Evolutionary conservation across 352 stramenopile genomes (phyloP), one percentile per base, ranked within the genome.

Genomic region (Peronosclerospora sorghi): DNA sequence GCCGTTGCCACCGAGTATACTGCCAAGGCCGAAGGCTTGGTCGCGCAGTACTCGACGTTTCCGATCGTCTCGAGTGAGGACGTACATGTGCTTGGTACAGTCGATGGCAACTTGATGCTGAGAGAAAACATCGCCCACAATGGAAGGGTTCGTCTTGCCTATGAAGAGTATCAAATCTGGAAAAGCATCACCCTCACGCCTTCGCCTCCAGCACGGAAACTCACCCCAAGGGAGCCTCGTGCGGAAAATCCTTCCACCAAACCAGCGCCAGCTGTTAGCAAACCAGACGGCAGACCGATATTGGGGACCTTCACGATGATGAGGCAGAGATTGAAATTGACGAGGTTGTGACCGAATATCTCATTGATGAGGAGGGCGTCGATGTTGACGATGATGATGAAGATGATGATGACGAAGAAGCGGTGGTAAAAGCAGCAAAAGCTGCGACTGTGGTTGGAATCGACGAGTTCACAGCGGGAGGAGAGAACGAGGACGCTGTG

Each of bases 111-210:
- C 44, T 49, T 96, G 27, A 96, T 85, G 13, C 64, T 85, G 8
- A 86, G 89, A n/a, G 86, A 96, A 51, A 96, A 96, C 52, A 93
- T 96, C 41, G 86, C 86, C 28, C 83, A 96, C 58, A 82, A 95
- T 27, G 85, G 83, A 6, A 85, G 85, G 7, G 60, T 96, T 41
- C 76, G 77, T 40, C 59, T 96, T 2, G 69, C 81, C 5, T 85
- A 86, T 35, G 57, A 91, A 42, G 89, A 80, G 6, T 84, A 95
- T 44, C 68, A 87, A 10, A 54, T 72, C 13, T 72, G 52, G 52
- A 68, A 70, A 49, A 60, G 41, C 38, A 55, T 3, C 21, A 26
- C 21, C 21, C 6, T 54, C 15, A 54, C 55, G 15, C 12, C n/a
- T 10, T 41, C 41, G 9, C 37, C 41, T 37, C 24, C 23, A 14